These are phyloP conservation scores for Trypanosomatidae sp. DNA, from an alignment of 208 protist species.

Conservation along the genomic window DNA sequence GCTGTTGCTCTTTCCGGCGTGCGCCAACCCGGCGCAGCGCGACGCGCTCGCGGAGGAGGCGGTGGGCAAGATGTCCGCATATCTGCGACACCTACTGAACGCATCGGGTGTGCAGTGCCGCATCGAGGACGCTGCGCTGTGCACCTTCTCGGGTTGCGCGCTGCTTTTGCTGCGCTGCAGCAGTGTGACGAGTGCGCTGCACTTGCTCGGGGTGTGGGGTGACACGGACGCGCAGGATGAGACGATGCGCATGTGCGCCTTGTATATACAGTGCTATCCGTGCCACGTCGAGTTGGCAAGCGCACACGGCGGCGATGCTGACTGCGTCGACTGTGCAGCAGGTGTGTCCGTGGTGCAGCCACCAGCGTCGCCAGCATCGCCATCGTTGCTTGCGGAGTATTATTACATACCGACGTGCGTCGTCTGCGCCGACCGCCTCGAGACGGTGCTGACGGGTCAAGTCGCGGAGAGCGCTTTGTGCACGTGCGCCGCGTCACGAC, in stretches of 20 bases:
- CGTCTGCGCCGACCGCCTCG: conserved; percentile 62
- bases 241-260: conserved; percentile 12
- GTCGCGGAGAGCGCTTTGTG: conserved; percentile 21
- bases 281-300: no score
- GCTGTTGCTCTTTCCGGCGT: conserved; percentile 47
- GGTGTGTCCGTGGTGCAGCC: no score
- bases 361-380: not conserved
- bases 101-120: conserved; percentile 1
- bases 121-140: conserved; percentile 35
- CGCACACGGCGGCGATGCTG: no score
- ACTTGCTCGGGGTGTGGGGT: conserved; percentile 20
- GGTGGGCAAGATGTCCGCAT: conserved; percentile 14
- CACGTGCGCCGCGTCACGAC: conserved; percentile 9
- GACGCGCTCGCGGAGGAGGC: conserved; percentile 10
- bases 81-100: conserved; percentile 5
- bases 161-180: conserved; percentile 26
- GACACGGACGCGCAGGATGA: conserved; percentile 13
- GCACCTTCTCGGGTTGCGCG: conserved; percentile 26
- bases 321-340: no score
- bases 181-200: conserved; percentile 29
- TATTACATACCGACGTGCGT: conserved; percentile 74
- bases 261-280: conserved; percentile 23
- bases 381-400: conserved; percentile 10
- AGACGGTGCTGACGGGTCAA: conserved; percentile 50
- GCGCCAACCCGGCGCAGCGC: conserved; percentile 1